Conservation (phyloP, 805 yeast species). For the Candida maesae region DNA sequence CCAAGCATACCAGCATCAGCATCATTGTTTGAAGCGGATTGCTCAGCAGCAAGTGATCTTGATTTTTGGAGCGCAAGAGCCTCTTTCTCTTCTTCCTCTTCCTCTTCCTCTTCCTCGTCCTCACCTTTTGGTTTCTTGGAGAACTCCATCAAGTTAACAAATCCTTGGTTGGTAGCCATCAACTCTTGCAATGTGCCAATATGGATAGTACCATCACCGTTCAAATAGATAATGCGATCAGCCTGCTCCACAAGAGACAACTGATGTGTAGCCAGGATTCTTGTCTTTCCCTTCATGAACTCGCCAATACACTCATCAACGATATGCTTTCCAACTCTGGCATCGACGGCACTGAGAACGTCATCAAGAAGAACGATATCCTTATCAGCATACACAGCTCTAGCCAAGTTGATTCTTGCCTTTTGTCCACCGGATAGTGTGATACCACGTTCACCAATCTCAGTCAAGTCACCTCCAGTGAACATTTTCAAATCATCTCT, state of each 20-base stretch:
- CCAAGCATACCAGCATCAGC: conserved; percentile 35
- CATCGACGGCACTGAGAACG: conserved; percentile 74
- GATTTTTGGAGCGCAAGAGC: conserved; percentile 9
- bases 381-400: conserved; percentile 62
- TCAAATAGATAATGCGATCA: conserved; percentile 58
- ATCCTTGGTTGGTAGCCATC: conserved; percentile 35
- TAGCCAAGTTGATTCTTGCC: conserved; percentile 65
- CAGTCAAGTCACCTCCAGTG: conserved; percentile 66
- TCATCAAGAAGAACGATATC: conserved; percentile 69
- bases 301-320: conserved; percentile 57
- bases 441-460: conserved; percentile 75
- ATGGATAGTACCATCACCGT: conserved; percentile 55
- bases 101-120: conserved; percentile 29
- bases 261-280: conserved; percentile 76
- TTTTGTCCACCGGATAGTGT: conserved; percentile 79
- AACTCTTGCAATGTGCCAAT: conserved; percentile 57
- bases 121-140: conserved; percentile 29
- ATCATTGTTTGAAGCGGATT: conserved; percentile 6
- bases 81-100: conserved; percentile 18
- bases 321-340: conserved; percentile 69
- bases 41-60: conserved; percentile 10
- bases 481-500: conserved; percentile 53
- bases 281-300: conserved; percentile 47
- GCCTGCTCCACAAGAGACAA: conserved; percentile 59
- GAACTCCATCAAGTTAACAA: conserved; percentile 46